Evolutionary conservation across 2,329 filamentous ascomycete genomes (phyloP), one percentile per base, ranked within the genome.

Genomic region (Macrophomina pseudophaseolina): DNA sequence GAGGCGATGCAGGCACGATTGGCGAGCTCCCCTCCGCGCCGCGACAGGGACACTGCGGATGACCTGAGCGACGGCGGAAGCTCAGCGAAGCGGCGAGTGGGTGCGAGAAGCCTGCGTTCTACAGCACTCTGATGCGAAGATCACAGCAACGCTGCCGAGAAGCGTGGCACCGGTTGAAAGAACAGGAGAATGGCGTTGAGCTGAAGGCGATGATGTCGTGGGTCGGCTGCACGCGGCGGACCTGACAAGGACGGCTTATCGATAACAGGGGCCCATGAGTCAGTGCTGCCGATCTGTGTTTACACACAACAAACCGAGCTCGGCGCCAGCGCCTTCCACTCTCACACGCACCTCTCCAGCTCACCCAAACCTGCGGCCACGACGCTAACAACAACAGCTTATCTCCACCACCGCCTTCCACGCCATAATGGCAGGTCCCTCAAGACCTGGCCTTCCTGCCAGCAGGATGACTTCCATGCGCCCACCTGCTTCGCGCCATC

Each of bases 401-500:
- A 49, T 30, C 52, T 40, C 16, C 51, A 49, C 53, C 53, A 59
- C 33, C 33, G 14, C 30, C 28, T 30, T 30, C n/a, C 46, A 32
- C 33, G 23, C 35, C 18, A 75, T 23, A 64, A 88, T 88, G 86
- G 84, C 84, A 76, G 84, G 83, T 76, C 78, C 84, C 68, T 81
- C 83, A 70, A 81, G 86, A 75, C 81, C 84, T 76, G 78, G 81
- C 67, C 78, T 80, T 74, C 82, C 84, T 59, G 76, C 80, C 69
- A 85, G 81, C 75, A 85, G 78, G 65, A 77, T 80, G 67, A 81
- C 84, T 49, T 78, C 80, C 64, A 86, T 87, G 76, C 82, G 85
- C 69, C 85, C 84, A 42, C 84, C 87, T 30, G 74, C 81, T 14
- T 84, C 86, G 74, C 81, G 86, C 69, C 84, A 84, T 49, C 83